Conservation (phyloP, 2,329 filamentous ascomycete genomes). For the Fusarium nelsonii region DNA sequence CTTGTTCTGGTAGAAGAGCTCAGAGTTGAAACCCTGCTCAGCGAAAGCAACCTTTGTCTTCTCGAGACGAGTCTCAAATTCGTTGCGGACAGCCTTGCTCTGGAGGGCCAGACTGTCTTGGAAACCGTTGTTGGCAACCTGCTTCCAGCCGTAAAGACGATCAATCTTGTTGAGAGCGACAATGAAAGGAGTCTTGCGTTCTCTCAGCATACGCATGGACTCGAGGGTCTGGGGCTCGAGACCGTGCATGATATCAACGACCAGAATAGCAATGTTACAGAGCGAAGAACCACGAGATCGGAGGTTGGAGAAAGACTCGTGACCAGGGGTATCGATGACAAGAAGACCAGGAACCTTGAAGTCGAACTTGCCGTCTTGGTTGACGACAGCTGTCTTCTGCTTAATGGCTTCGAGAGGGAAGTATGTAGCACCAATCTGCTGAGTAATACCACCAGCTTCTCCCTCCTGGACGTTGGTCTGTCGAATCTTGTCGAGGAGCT, state of each 20-base stretch:
- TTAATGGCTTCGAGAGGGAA: conserved; percentile 94
- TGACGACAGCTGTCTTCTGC: conserved; percentile 94
- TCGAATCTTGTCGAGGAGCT: conserved; percentile 96
- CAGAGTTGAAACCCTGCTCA: conserved; percentile 97
- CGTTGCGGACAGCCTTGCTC: conserved; percentile 91
- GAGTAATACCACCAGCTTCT: conserved; percentile 98
- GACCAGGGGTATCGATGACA: conserved; percentile 97
- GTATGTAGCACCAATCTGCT: conserved; percentile 99
- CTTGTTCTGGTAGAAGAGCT: conserved; percentile 98
- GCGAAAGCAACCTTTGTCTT: conserved; percentile 94
- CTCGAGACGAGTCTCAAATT: conserved; percentile 90
- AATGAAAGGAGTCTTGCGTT: conserved; percentile 96
- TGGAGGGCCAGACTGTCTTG: conserved; percentile 90
- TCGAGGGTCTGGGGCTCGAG: conserved; percentile 97
- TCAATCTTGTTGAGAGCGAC: conserved; percentile 99
- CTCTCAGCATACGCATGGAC: conserved; percentile 93
- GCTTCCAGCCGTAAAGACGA: conserved; percentile 99
- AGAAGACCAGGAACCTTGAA: conserved; percentile 98
- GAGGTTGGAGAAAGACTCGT: conserved; percentile 99
- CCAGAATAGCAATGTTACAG: conserved; percentile 98
- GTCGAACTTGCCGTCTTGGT: conserved; percentile 88
- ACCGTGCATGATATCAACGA: conserved; percentile 99
- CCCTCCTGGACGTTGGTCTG: conserved; percentile 99
- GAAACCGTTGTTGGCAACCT: conserved; percentile 98
- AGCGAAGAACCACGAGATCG: conserved; percentile 97